Evolutionary conservation across 2,329 filamentous ascomycete species (phyloP), one percentile per base, ranked within the genome.

Genomic region (Epichloe amarillans): DNA sequence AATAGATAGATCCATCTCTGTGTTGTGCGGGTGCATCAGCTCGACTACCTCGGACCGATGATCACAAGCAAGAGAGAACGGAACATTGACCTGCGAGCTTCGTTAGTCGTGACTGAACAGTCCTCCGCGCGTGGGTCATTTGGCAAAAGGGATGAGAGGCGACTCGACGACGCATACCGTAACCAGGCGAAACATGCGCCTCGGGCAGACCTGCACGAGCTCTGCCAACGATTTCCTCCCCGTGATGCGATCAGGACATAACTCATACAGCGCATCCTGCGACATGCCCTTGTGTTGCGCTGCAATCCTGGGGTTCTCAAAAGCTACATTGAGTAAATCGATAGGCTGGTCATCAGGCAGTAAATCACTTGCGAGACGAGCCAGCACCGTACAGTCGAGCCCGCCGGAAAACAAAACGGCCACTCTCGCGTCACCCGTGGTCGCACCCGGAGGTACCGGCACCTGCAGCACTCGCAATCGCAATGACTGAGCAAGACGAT

Each of bases 1-100:
- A 59, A 98, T 98, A 3, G 93, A 98, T 1, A 98, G 74, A 61
- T 98, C 93, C 93, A 98, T 98, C 67, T 98, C 93, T 0, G 93
- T 98, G 57, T 95, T 91, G 66, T 98, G 93, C 0, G 93, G 93
- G 58, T 85, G 76, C 64, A 98, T 96, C 17, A 98, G 72, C 2
- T 79, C 75, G 38, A 90, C 77, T 19, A 98, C 78, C 26, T 75
- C 75, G 3, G 75, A 61, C 54, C 87, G 80, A 59, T 95, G 86
- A 2, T 75, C 72, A 42, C 82, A 63, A 0, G 83, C 86, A 58
- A 94, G 86, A 5, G 72, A 63, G 62, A 91, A 96, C 0, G 91
- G 86, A 30, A 98, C 73, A 61, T 98, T 84, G 51, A 96, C 75
- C 72, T 83, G 12, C 37, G 30, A 37, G 11, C 38, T 30, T 39